Conservation (phyloP, 148 eudicot genomes). For the Arctostaphylos glauca region DNA sequence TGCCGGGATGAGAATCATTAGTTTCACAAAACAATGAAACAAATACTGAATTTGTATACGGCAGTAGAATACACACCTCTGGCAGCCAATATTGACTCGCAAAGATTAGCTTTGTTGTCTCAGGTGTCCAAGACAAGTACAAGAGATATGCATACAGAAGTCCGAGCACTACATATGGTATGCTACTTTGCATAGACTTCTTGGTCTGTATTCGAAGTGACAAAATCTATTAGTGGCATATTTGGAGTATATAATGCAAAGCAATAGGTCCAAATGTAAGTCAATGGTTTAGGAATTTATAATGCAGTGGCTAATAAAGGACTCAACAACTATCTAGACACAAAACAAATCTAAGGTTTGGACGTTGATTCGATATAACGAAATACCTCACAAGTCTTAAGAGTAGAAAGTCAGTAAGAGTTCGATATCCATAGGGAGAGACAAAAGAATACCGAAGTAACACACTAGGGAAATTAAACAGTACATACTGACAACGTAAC, state of each 20-base stretch:
- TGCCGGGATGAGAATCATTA: background rate
- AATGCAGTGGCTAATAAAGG: background rate
- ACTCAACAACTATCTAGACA: background rate
- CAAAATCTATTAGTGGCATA: background rate
- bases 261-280: background rate
- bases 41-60: background rate
- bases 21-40: background rate
- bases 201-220: conserved; percentile 59
- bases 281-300: background rate
- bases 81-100: conserved; percentile 92
- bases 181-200: conserved; percentile 63
- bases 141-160: conserved; percentile 69
- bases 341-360: background rate
- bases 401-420: background rate
- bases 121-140: conserved; percentile 94
- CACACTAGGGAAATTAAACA: background rate
- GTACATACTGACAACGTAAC: background rate
- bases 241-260: background rate
- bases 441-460: background rate
- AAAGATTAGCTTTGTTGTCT: conserved; percentile 70
- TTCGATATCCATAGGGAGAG: background rate
- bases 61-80: conserved; percentile 48
- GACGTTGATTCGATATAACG: background rate
- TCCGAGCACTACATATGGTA: conserved; percentile 73
- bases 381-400: background rate